Evolutionary conservation across 1,284 basidiomycete species (phyloP), one percentile per base, ranked within the genome.

Genomic region (Hortiboletus rubellus): DNA sequence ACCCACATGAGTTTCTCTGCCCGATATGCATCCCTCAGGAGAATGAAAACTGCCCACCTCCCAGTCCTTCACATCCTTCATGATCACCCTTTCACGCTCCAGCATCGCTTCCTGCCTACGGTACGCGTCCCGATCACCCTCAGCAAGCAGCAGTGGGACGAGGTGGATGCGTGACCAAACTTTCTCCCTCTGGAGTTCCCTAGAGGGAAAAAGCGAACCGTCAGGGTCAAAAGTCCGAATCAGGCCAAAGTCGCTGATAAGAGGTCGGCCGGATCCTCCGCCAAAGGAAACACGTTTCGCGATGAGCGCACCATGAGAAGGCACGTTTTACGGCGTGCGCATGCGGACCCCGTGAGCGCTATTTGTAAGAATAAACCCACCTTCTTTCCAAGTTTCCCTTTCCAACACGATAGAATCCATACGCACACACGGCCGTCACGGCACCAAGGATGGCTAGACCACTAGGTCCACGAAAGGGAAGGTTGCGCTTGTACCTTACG

Each of bases 101-200:
- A 90, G 50, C 48, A 87, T 86, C n/a, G 94, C 94, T 67, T 89
- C 82, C 68, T 88, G 79, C 51, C 94, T 84, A 64, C 94, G 83
- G 80, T 92, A 96, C 50, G 83, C 81, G 73, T 96, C 94, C 58
- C 96, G 87, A 78, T 99, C 96, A 15, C 89, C 87, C 75, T 99
- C 96, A 48, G 96, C 96, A 63, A 96, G 82, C 46, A 97, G 82
- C 59, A 98, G 74, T 17, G 96, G 96, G 43, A 96, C 91, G 46
- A 98, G 83, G 79, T 99, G 87, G 71, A 99, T 96, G 63, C 96
- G 85, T 61, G 95, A 94, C 96, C 96, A 98, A 45, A 87, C 86
- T 75, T 92, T 90, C 79, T 99, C 96, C 64, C 97, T 85, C 73
- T 90, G 81, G 52, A 99, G 82, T 79, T 99, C 96, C 75, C 96